Evolutionary conservation across 73 alveolate genomes (phyloP), one percentile per base, ranked within the genome.

Genomic region (Loxodes magnus): DNA sequence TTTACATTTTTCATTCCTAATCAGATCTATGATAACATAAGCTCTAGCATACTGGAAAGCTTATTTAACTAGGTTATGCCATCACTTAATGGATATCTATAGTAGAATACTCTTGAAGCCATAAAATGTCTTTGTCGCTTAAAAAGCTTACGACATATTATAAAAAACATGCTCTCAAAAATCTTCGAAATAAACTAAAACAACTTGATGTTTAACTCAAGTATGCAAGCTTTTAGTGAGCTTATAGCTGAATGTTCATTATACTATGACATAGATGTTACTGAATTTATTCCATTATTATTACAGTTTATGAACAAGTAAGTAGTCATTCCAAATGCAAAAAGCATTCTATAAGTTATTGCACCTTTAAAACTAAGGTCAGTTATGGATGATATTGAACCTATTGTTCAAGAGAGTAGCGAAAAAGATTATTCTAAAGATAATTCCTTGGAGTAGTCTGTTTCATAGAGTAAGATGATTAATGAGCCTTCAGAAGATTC

Each of bases 161-260:
- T 46, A 24, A 14, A 9, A 2, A 20, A 20, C 9, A 23, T 41
- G 10, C 17, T 46, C 9, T 20, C 22, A 16, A 10, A 5, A 10
- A 12, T 46, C 5, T 2, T 22, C 28, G 17, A 46, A 12, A n/a
- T 21, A 7, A 25, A 46, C 39, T 9, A 19, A 0, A 20, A 46
- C 16, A 19, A 19, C 39, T 41, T 46, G 2, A 46, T 46, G 14
- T 46, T 46, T 23, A 24, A 16, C 39, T 17, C 59, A 21, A 46
- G 27, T 2, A 37, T 46, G n/a, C 19, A 5, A 7, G 50, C 59
- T 1, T 46, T 46, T 24, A 22, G 14, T 24, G n/a, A 12, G 15
- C 39, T 46, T 17, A 25, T 46, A n/a, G 46, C 59, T 25, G 59
- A 46, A 2, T 41, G 22, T 46, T 37, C 59, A 10, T 41, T 46